phyloP scores from a whole-genome alignment of 2,329 filamentous ascomycete genomes.

The Fusarium nodosum region DNA sequence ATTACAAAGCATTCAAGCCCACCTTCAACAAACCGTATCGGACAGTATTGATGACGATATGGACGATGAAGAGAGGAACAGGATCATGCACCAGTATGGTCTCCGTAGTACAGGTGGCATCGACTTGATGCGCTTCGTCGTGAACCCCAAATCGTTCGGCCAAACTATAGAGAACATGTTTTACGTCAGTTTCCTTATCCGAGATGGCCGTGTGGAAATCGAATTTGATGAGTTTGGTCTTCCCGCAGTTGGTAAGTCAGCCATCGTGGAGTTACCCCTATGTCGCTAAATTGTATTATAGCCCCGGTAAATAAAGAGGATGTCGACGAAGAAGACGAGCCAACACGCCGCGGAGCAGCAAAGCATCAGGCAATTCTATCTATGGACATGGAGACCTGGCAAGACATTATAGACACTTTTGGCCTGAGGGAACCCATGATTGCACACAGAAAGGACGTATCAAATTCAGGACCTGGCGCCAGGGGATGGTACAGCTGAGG shows the following conservation, averaged over 20 bases:
- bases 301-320: conserved; percentile 59
- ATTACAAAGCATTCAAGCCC: conserved; percentile 65
- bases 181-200: conserved; percentile 93
- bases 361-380: conserved; percentile 90
- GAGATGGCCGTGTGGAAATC: conserved; percentile 85
- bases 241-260: conserved; percentile 81
- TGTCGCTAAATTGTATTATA: conserved; percentile 41
- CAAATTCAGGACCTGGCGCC: conserved; percentile 64
- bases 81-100: conserved; percentile 74
- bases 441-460: conserved; percentile 77
- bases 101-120: conserved; percentile 79
- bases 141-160: conserved; percentile 91
- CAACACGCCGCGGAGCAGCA: conserved; percentile 65
- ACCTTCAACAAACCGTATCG: conserved; percentile 62
- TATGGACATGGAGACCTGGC: conserved; percentile 88
- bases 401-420: conserved; percentile 80
- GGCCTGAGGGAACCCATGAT: conserved; percentile 86
- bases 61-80: conserved; percentile 60
- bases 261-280: not conserved
- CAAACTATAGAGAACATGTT: conserved; percentile 98
- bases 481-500: conserved; percentile 75
- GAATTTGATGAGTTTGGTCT: conserved; percentile 78
- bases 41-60: conserved; percentile 61
- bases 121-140: conserved; percentile 85
- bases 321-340: conserved; percentile 62